phyloP scores from a whole-genome alignment of 2,329 filamentous ascomycete species.

The Alternaria sp. region DNA sequence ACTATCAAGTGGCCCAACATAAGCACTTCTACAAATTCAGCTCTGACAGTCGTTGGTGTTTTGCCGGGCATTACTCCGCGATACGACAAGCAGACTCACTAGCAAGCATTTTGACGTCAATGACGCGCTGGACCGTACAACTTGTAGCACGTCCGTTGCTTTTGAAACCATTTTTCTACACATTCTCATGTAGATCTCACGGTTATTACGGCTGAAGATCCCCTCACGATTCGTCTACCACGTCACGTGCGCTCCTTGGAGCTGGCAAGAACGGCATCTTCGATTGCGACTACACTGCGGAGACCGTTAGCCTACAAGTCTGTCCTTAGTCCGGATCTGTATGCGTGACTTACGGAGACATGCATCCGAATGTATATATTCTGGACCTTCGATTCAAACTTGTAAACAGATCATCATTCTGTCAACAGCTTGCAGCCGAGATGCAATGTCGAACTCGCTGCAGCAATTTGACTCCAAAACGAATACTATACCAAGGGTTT shows the following conservation, averaged over 20 bases:
- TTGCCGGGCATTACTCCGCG: neutral
- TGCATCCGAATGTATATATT: neutral
- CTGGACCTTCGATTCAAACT: neutral
- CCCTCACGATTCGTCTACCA: neutral
- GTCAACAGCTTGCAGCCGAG: neutral
- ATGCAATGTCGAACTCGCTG: neutral
- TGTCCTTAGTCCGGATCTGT: neutral
- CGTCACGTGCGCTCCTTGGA: neutral
- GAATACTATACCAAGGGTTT: neutral
- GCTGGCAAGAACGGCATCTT: neutral
- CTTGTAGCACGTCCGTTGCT: neutral
- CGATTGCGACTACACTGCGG: neutral
- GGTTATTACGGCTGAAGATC: neutral
- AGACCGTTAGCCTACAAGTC: neutral
- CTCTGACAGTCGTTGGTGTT: neutral
- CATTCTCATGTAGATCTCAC: neutral
- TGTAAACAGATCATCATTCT: rapidly evolving
- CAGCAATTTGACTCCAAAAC: neutral
- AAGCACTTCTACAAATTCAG: neutral
- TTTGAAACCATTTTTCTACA: neutral
- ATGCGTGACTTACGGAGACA: neutral
- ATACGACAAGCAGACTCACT: neutral
- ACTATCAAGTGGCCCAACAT: neutral
- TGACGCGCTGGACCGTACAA: neutral
- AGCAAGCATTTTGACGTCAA: neutral